Evolutionary conservation across 2,329 filamentous ascomycete genomes (phyloP), one percentile per base, ranked within the genome.

Genomic region (Arthroderma uncinatum): DNA sequence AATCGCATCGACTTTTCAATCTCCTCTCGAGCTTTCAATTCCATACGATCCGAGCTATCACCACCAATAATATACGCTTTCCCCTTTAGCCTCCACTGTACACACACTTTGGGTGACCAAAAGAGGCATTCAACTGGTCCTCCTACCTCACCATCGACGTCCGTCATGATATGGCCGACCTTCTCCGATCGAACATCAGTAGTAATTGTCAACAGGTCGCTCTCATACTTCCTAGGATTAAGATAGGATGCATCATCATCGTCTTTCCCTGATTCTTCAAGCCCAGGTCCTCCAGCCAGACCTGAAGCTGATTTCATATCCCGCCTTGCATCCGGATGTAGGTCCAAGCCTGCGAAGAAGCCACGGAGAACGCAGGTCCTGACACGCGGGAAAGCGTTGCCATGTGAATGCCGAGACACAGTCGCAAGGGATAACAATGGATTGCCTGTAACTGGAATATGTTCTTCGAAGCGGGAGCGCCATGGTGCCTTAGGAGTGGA

Each of bases 121-220:
- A 87, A 93, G 9, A 89, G 81, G 5, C 84, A 88, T 73, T 96
- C 92, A n/a, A 92, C 82, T 2, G 80, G 78, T 0, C 83, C 83
- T 39, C 89, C 83, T 36, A 84, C 79, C 8, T 83, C 83, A 60
- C 76, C 78, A 57, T 82, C 75, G 57, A 62, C 63, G 4, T 73
- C 77, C 4, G 73, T 74, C 60, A 84, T 81, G 2, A 97, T 71
- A 70, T 96, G 85, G 2, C 77, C 75, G 0, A 86, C 77, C 76
- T 97, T 97, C 59, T 84, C 80, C 89, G 94, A 95, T 48, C 92
- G 82, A 7, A 82, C 82, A 70, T 97, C 93, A 0, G 90, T 95
- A 0, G 92, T 95, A 66, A 96, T 85, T 0, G 86, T 85, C 2
- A 86, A 80, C 64, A 92, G 75, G 62, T 97, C 90, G 64, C 82